Base-by-base conservation (phyloP, 1,284 basidiomycete species). In the Irpex rosettiformis region DNA sequence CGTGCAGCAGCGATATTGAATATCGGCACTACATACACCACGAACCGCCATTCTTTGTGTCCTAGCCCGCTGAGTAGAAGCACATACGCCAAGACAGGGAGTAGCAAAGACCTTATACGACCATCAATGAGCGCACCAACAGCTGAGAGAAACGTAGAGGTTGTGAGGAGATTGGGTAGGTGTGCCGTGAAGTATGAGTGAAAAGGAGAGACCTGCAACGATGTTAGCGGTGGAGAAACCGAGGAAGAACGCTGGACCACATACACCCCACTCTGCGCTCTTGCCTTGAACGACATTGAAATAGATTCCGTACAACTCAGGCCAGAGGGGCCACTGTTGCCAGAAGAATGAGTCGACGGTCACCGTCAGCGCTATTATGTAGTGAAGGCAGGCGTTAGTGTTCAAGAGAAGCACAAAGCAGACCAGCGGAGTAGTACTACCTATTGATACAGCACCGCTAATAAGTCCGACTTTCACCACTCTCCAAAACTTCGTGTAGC, bases 21-120 rank as follows among this genome's bases (percentile, higher is more conserved):
- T 0, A 86, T 68, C 0, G 96, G 95, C 0, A 98, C 81, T 10
- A 86, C 80, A 68, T 98, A 98, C 4, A 95, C 81, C 61, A 98
- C 79, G 72, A 99, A 99, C 3, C 96, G 83, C 96, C 96, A 98
- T 73, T 99, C 97, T 69, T 96, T 96, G 72, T 96, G 93, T 0
- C 84, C 88, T 0, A 98, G 77, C 18, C 71, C 75, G 67, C 93
- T 95, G 66, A 99, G 83, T 0, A 88, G 70, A 0, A 65, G 72
- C 0, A 96, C 69, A 67, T 93, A 91, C 0, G 70, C 63, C 0
- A 86, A 27, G 0, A 82, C 73, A 0, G 88, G 83, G 10, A 82
- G 53, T 3, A 91, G 66, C 43, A 89, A 69, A 1, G 73, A 66
- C 16, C 83, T 76, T 47, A 85, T 74, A 18, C 81, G 77, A 3